Conservation (phyloP, 2,329 filamentous ascomycete species). For the Arthrobotrys conoides region DNA sequence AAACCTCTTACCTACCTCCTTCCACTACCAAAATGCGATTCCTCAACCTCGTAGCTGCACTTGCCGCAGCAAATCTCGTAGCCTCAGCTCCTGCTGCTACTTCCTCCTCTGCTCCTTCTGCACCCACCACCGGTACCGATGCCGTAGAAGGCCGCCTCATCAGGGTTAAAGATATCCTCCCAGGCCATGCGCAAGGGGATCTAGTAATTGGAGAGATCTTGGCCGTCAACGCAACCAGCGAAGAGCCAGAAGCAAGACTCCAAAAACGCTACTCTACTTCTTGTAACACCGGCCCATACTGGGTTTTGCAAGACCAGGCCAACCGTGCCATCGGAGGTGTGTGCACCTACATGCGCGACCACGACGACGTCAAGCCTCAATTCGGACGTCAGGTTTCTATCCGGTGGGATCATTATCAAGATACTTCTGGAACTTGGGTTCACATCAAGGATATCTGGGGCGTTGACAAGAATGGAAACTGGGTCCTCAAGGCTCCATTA, state of each 20-base stretch:
- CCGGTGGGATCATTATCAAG: conserved; percentile 14
- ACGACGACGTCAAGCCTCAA: background rate
- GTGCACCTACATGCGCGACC: conserved; percentile 14
- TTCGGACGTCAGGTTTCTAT: background rate
- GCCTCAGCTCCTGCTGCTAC: background rate
- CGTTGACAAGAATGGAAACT: conserved; percentile 7
- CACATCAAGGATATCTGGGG: conserved; percentile 26
- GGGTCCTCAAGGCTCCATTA: conserved; percentile 4
- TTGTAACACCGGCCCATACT: conserved; percentile 17
- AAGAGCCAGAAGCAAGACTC: background rate
- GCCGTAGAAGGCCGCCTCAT: background rate
- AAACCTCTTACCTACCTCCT: no score
- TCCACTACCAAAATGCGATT: conserved; percentile 23
- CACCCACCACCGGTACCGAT: background rate
- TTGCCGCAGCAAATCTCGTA: conserved; percentile 11
- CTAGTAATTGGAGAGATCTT: conserved; percentile 5
- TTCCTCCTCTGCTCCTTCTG: background rate
- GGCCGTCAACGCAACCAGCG: background rate
- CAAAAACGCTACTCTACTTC: conserved; percentile 12
- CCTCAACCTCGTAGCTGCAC: background rate
- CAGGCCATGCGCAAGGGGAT: conserved; percentile 6
- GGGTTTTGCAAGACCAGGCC: conserved; percentile 29
- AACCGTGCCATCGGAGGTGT: conserved; percentile 6
- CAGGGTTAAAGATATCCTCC: conserved; percentile 13
- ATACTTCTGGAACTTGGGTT: background rate